Base-by-base conservation (phyloP, 805 yeast species). In the Metschnikowia henanensis region DNA sequence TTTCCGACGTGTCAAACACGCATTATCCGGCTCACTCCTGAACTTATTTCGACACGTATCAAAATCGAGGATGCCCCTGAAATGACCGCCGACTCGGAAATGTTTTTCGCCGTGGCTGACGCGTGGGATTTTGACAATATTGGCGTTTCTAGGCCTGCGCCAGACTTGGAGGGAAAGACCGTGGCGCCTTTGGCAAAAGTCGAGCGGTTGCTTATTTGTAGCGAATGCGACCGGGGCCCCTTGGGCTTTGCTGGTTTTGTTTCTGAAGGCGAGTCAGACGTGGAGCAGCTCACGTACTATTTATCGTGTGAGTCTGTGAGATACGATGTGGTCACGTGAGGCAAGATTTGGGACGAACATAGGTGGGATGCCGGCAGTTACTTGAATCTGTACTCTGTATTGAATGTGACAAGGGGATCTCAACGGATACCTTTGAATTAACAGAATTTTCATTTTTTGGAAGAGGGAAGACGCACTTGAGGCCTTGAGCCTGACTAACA, bases 41-140 rank as follows among this genome's bases (percentile, higher is more conserved):
- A 36, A n/a, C 35, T 54, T 18, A 29, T 21, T 6, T 17, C 46
- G 1, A 38, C 49, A 3, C 19, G 35, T 28, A 35, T 46, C 6
- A 19, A 23, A 3, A 49, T 68, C 3, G 46, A 39, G 1, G 56
- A 60, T 35, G 53, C 69, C 2, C 73, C 75, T 0, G 38, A 49
- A 29, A 64, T 67, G 68, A 55, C 62, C 9, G 49, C 39, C 2
- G 47, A 46, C 4, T 39, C 48, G 3, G 31, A 22, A 16, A 16
- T 21, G 5, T 82, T 80, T 55, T 67, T 72, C 33, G 55, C 66
- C 22, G 65, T 83, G 1, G 55, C 64, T 2, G 87, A 84, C 54
- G 80, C 82, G 41, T 86, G 94, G 94, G 86, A 79, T 50, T 86
- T 86, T 53, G 91, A 86, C 50, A 86, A 86, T 55, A 77, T 86